A percentile compares a stretch with the other conserved stretches of the same genome.
Evolutionary conservation across 768 basidiomycete genomes (phyloP).

Genomic region (Boletus insuetus): DNA sequence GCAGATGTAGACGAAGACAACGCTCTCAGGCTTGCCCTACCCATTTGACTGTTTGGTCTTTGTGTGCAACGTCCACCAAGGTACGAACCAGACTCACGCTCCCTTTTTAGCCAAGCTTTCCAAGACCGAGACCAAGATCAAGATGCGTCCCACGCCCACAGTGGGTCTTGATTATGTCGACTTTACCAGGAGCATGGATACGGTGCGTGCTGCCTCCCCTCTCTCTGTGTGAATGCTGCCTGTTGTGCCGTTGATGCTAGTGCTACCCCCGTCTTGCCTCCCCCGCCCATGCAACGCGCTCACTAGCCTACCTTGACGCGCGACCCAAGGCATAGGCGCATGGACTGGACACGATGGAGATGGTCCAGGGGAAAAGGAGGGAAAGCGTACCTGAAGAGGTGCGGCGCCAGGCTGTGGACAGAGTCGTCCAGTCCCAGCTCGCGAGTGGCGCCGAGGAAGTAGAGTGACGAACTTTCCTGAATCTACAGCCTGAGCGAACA

Average conservation of each 20-base stretch:
- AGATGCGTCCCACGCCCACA: not conserved
- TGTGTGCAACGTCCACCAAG: slow-evolving; percentile 61
- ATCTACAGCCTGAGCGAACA: no score
- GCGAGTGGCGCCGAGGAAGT: not conserved
- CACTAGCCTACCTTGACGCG: slow-evolving; percentile 56
- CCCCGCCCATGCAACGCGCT: slow-evolving; percentile 40
- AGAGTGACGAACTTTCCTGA: not conserved
- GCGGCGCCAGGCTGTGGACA: slow-evolving; percentile 56
- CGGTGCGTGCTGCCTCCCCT: slow-evolving; percentile 40
- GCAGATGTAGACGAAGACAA: not conserved
- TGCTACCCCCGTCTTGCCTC: slow-evolving; percentile 70
- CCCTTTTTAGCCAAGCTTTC: slow-evolving; percentile 50
- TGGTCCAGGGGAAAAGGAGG: no score
- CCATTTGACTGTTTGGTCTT: slow-evolving; percentile 70
- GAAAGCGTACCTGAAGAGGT: slow-evolving; percentile 74
- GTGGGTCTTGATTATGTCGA: slow-evolving; percentile 69
- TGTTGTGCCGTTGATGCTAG: slow-evolving; percentile 33
- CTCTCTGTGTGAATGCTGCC: not conserved
- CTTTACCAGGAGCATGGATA: slow-evolving; percentile 73
- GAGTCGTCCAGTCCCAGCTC: slow-evolving; percentile 26
- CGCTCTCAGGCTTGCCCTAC: slow-evolving; percentile 37
- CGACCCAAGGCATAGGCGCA: no score
- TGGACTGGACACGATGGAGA: no score
- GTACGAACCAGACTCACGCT: slow-evolving; percentile 81
- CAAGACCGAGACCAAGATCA: not conserved